A percentile compares a stretch with the other conserved stretches of the same genome.
These are phyloP conservation scores for Takakia lepidozioides DNA, from an alignment of 225 moss, liverwort and hornwort genomes.

Conservation along the genomic window DNA sequence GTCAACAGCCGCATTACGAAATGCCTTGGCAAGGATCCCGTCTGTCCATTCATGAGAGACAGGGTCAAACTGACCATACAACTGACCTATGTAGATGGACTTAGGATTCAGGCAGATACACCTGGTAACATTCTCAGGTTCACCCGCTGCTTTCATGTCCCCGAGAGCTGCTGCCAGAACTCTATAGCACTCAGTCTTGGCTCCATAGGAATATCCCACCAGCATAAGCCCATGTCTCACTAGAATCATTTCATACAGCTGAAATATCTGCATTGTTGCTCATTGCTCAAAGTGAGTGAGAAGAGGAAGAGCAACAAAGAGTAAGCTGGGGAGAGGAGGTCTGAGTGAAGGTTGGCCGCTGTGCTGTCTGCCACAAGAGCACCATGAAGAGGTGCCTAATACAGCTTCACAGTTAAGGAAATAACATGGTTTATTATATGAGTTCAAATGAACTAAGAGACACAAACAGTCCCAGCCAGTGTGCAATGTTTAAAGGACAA, in stretches of 20 bases:
- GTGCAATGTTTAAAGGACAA: too few relatives aligned
- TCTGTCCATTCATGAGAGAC: conserved; percentile 71
- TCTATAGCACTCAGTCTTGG: conserved; percentile 60
- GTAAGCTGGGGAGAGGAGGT: not conserved
- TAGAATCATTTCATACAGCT: conserved; percentile 69
- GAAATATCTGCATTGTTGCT: conserved; percentile 51
- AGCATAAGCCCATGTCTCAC: conserved; percentile 74
- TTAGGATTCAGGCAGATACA: conserved; percentile 58
- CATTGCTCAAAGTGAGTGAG: not conserved
- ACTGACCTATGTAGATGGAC: conserved; percentile 65
- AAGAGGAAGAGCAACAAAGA: not conserved
- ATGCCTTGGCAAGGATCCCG: conserved; percentile 62
- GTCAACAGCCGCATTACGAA: conserved; percentile 53
- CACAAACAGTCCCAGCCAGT: too few relatives aligned
- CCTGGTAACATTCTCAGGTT: conserved; percentile 40
- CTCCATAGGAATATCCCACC: conserved; percentile 65
- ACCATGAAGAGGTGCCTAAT: not conserved
- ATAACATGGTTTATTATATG: not conserved
- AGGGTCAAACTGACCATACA: conserved; percentile 66
- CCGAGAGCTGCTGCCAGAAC: conserved; percentile 52
- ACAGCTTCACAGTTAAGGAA: not conserved
- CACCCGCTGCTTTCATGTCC: conserved; percentile 55
- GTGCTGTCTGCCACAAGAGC: too few relatives aligned
- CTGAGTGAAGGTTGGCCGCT: too few relatives aligned
- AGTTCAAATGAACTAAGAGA: not conserved